Conservation (phyloP, 140 eudicot species). For the Erigeron philadelphicus region DNA sequence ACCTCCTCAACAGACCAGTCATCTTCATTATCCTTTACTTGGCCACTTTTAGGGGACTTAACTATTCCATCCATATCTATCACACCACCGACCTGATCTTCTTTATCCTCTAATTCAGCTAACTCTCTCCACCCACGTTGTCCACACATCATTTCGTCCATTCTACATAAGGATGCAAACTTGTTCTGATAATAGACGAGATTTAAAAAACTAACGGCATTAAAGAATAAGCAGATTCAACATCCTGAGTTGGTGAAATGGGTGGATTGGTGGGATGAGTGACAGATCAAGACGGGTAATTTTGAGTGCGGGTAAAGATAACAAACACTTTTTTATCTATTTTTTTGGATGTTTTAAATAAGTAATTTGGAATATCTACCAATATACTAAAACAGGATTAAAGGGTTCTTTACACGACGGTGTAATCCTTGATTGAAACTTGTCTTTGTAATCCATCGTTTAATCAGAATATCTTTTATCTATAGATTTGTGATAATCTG, state of each 20-base stretch:
- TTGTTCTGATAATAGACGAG: slow-evolving; percentile 15
- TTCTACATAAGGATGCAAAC: slow-evolving; percentile 47
- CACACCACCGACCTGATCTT: slow-evolving; percentile 48
- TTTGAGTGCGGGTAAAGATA: neutral
- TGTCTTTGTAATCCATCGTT: no score
- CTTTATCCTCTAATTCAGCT: slow-evolving; percentile 56
- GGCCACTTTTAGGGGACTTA: slow-evolving; percentile 54
- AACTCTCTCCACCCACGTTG: slow-evolving; percentile 83
- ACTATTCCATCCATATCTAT: slow-evolving; percentile 54
- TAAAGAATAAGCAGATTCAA: slow-evolving; percentile 19
- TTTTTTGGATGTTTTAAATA: no score
- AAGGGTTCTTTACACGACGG: no score
- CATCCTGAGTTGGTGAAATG: neutral
- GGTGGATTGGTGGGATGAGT: neutral
- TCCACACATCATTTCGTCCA: slow-evolving; percentile 97
- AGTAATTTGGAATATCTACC: no score
- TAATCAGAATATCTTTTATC: no score
- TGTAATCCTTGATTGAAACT: no score
- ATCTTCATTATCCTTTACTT: slow-evolving; percentile 35
- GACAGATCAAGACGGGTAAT: neutral
- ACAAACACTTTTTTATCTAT: no score
- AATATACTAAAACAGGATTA: no score
- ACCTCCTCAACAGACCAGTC: slow-evolving; percentile 79
- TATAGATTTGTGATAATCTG: no score
- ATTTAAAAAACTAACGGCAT: slow-evolving; percentile 14